Conservation (phyloP, 495 filamentous ascomycete genomes). For the Talaromyces liani region DNA sequence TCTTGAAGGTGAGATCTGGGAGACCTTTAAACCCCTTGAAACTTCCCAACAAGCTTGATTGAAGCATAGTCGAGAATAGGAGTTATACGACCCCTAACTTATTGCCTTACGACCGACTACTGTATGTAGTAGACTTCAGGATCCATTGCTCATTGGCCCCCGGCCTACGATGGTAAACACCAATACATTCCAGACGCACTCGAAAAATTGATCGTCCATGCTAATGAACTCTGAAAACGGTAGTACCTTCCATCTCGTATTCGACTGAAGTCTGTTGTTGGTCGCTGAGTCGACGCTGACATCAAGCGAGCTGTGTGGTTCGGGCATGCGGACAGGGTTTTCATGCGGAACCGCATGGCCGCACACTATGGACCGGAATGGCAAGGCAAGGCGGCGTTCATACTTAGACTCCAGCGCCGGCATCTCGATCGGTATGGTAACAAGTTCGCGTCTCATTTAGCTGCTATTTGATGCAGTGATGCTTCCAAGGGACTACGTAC, state of each 20-base stretch:
- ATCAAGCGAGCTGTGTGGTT: background rate
- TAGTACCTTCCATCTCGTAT: background rate
- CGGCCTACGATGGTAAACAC: background rate
- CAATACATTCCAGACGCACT: background rate
- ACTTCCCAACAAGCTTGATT: background rate
- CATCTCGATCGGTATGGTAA: background rate
- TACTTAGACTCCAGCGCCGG: background rate
- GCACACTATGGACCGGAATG: background rate
- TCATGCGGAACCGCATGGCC: conserved; percentile 2
- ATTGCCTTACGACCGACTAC: background rate
- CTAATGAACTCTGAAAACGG: background rate
- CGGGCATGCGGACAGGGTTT: background rate
- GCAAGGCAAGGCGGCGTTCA: background rate
- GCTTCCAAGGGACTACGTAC: background rate
- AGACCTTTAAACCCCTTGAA: background rate
- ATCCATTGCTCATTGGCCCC: background rate
- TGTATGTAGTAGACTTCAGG: background rate
- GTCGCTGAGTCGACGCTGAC: background rate
- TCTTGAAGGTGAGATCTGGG: background rate
- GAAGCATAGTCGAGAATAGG: background rate
- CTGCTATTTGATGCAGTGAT: background rate
- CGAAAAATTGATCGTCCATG: background rate
- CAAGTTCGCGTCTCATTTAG: background rate
- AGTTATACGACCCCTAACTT: background rate
- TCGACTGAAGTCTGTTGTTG: background rate